A percentile compares a stretch with the other conserved stretches of the same genome.
Evolutionary conservation across 2,329 filamentous ascomycete genomes (phyloP).

Genomic region (Penicillium vulpinum): DNA sequence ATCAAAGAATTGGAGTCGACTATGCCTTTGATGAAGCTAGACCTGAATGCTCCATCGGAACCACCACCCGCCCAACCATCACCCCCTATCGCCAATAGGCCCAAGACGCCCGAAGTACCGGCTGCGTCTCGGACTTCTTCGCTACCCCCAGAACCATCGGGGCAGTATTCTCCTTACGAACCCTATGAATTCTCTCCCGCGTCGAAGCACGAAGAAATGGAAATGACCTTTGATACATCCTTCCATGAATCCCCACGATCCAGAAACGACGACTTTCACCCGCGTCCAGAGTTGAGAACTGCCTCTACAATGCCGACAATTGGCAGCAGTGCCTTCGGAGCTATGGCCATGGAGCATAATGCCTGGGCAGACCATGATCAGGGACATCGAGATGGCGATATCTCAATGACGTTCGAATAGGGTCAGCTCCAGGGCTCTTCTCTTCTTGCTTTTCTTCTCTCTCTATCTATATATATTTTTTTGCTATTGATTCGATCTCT

Average conservation of each 20-base stretch:
- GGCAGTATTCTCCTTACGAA: slow-evolving; percentile 8
- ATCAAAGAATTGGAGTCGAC: slow-evolving; percentile 85
- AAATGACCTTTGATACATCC: slow-evolving; percentile 72
- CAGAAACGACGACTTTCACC: slow-evolving; percentile 8
- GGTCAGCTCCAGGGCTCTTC: slow-evolving; percentile 5
- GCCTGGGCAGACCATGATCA: slow-evolving; percentile 69
- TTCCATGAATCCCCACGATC: slow-evolving; percentile 48
- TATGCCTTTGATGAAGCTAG: slow-evolving; percentile 83
- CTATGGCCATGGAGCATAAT: slow-evolving; percentile 51
- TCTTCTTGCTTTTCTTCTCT: slow-evolving; percentile 1
- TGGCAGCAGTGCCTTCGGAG: slow-evolving; percentile 27
- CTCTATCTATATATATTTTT: slow-evolving; percentile 8
- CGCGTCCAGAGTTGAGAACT: slow-evolving; percentile 33
- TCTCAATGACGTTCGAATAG: slow-evolving; percentile 79
- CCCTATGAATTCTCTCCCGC: slow-evolving; percentile 12
- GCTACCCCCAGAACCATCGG: slow-evolving; percentile 18
- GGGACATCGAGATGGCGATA: slow-evolving; percentile 71
- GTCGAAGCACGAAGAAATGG: slow-evolving; percentile 44
- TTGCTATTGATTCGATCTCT: not conserved
- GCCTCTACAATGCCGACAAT: slow-evolving; percentile 35
- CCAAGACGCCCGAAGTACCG: slow-evolving; percentile 36
- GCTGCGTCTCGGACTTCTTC: slow-evolving; percentile 22
- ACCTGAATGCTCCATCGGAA: slow-evolving; percentile 45
- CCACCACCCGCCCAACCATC: slow-evolving; percentile 20
- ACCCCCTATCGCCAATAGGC: slow-evolving; percentile 37